Evolutionary conservation across 2,329 filamentous ascomycete species (phyloP), one percentile per base, ranked within the genome.

Genomic region (Cercospora berteroae): DNA sequence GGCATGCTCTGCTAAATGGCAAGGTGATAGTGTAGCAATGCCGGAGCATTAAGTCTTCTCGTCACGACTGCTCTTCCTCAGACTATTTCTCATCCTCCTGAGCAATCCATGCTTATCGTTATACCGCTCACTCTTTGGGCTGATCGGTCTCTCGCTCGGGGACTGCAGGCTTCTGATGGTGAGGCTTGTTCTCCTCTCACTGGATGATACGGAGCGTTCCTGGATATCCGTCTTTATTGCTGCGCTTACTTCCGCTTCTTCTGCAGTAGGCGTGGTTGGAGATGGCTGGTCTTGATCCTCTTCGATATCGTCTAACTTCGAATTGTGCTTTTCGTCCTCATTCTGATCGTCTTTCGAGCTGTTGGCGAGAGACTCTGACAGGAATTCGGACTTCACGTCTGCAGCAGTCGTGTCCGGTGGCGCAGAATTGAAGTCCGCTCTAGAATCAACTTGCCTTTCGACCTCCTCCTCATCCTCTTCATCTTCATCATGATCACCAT

Each of bases 1-100:
- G 20, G 5, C 20, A 27, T 52, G 3, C 48, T 27, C 6, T 8
- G 36, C 36, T 39, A 8, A 16, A 39, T 8, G 13, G 13, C 16
- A 16, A 39, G 13, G 13, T n/a, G 36, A n/a, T 4, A 42, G 36
- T 6, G 48, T 27, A 55, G 6, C 48, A 27, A 3, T 16, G 23
- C 1, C 7, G 3, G 48, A 29, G 23, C 23, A 16, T 16, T n/a
- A 25, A 0, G 23, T 16, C 23, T 7, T 27, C 2, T 36, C 18
- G 6, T 55, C 48, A 60, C 39, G 57, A 61, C 57, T 65, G 12
- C 44, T 60, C 52, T 59, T 66, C 52, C 60, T 66, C 52, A 66
- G 18, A 50, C 60, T 66, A 16, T 66, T 62, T 10, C 39, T 44
- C 25, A 66, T 62, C n/a, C 60, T 58, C 20, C 39, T 16, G 2